A percentile compares a stretch with the other conserved stretches of the same genome.
phyloP scores from a whole-genome alignment of 192 early-diverging fungal genomes.

The Phycomyces blakesleeanus region DNA sequence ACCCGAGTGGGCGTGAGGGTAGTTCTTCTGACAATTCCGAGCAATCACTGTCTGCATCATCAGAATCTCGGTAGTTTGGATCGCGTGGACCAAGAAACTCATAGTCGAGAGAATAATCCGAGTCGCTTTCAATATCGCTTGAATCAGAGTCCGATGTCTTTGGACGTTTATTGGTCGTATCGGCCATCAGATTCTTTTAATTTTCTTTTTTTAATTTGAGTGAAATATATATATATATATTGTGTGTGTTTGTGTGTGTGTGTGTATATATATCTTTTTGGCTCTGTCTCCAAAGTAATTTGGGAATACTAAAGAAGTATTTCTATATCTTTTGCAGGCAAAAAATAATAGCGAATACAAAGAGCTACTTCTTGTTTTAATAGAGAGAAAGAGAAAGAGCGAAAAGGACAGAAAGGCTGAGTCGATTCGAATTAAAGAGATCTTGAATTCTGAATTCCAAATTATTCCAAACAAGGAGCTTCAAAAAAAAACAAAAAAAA shows the following conservation, averaged over 20 bases:
- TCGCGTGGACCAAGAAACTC: slow-evolving; percentile 33
- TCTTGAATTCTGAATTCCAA: slow-evolving; percentile 22
- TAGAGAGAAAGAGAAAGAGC: slow-evolving; percentile 4
- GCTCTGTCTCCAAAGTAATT: too few species aligned
- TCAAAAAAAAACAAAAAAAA: neutral
- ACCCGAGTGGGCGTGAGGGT: slow-evolving; percentile 1
- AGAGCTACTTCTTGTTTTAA: too few species aligned
- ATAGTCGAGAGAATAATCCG: slow-evolving; percentile 31
- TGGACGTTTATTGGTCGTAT: neutral
- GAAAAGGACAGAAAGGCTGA: slow-evolving; percentile 11
- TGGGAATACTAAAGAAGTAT: too few species aligned
- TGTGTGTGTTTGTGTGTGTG: neutral
- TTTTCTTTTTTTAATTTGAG: too few species aligned
- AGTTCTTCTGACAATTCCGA: slow-evolving; percentile 21
- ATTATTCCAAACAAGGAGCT: slow-evolving; percentile 18
- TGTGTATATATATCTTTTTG: neutral
- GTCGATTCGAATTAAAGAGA: slow-evolving; percentile 10
- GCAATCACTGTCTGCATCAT: slow-evolving; percentile 26
- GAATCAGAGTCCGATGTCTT: too few species aligned
- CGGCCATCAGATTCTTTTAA: slow-evolving; percentile 10
- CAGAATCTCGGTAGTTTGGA: slow-evolving; percentile 22
- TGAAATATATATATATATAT: neutral
- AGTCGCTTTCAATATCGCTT: slow-evolving; percentile 10
- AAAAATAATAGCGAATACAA: too few species aligned
- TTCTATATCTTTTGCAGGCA: too few species aligned